These are phyloP conservation scores for Chamaenerion angustifolium DNA, from an alignment of 345 rosid species.

Conservation along the genomic window DNA sequence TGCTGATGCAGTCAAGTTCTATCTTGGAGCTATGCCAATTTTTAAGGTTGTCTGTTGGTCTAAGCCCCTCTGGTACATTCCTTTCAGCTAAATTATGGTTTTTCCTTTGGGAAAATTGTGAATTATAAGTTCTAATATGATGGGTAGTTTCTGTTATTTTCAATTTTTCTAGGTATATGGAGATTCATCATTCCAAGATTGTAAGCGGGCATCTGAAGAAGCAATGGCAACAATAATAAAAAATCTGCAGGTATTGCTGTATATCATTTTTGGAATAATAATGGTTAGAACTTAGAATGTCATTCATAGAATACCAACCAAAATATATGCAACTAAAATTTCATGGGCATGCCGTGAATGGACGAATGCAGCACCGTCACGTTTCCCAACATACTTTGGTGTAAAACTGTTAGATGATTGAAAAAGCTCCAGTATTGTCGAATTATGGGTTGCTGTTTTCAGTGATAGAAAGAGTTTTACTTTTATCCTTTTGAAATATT, in stretches of 20 bases:
- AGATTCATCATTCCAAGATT: constrained; percentile 90
- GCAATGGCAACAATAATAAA: constrained; percentile 54
- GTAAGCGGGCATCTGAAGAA: constrained; percentile 94
- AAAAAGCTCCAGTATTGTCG: too few relatives aligned
- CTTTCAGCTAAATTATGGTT: constrained; percentile 1
- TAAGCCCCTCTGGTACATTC: neutral
- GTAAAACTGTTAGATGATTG: too few relatives aligned
- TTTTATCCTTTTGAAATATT: constrained; percentile 4
- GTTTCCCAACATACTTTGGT: too few relatives aligned
- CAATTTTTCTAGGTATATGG: constrained; percentile 64
- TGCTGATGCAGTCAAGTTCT: constrained; percentile 93
- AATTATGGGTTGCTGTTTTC: too few relatives aligned
- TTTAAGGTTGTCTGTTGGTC: constrained; percentile 42
- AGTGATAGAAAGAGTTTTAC: too few relatives aligned
- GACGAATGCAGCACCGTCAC: too few relatives aligned
- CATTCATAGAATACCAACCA: too few relatives aligned
- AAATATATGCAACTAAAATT: too few relatives aligned
- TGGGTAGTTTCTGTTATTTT: constrained; percentile 1
- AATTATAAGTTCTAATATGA: neutral
- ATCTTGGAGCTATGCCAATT: constrained; percentile 95
- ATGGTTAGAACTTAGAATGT: too few relatives aligned
- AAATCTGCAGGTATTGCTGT: constrained; percentile 56
- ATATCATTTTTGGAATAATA: constrained; percentile 3
- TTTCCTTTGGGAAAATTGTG: neutral
- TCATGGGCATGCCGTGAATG: too few relatives aligned